Evolutionary conservation across 108 stramenopile species (phyloP).

Genomic region (Conticribra weissflogii): DNA sequence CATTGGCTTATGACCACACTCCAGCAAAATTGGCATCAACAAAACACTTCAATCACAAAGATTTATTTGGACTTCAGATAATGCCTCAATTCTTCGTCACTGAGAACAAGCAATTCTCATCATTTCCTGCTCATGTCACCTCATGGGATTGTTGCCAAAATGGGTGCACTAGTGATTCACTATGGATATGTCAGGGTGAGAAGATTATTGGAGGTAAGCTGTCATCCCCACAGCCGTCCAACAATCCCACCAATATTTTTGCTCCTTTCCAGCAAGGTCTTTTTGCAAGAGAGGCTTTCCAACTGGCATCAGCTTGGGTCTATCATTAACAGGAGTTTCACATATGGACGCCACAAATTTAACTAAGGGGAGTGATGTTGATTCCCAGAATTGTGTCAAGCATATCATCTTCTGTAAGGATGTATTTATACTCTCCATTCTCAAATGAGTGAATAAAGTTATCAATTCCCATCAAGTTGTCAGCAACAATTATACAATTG

Average conservation of each 20-base stretch:
- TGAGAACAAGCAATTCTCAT: slow-evolving; percentile 47
- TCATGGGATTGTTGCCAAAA: slow-evolving; percentile 43
- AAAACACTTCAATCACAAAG: slow-evolving; percentile 30
- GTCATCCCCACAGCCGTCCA: slow-evolving; percentile 45
- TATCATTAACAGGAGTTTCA: background rate
- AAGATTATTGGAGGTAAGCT: slow-evolving; percentile 22
- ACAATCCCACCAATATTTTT: slow-evolving; percentile 34
- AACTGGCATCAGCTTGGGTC: background rate
- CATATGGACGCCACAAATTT: background rate
- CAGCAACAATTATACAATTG: slow-evolving; percentile 24
- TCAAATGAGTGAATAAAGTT: background rate
- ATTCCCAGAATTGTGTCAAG: slow-evolving; percentile 7
- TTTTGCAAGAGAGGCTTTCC: slow-evolving; percentile 2
- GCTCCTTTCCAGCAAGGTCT: slow-evolving; percentile 15
- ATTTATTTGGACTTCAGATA: slow-evolving; percentile 13
- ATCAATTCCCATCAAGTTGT: background rate
- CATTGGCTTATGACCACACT: slow-evolving; percentile 24
- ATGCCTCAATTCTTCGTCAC: slow-evolving; percentile 30
- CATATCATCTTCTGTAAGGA: slow-evolving; percentile 1
- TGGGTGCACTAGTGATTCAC: slow-evolving; percentile 46
- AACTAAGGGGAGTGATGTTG: slow-evolving; percentile 2
- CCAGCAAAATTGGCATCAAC: slow-evolving; percentile 56
- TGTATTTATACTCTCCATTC: slow-evolving; percentile 1
- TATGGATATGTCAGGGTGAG: slow-evolving; percentile 44
- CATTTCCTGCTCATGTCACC: slow-evolving; percentile 46